Base-by-base conservation (phyloP, 345 rosid species). In the Dipteronia dyeriana region DNA sequence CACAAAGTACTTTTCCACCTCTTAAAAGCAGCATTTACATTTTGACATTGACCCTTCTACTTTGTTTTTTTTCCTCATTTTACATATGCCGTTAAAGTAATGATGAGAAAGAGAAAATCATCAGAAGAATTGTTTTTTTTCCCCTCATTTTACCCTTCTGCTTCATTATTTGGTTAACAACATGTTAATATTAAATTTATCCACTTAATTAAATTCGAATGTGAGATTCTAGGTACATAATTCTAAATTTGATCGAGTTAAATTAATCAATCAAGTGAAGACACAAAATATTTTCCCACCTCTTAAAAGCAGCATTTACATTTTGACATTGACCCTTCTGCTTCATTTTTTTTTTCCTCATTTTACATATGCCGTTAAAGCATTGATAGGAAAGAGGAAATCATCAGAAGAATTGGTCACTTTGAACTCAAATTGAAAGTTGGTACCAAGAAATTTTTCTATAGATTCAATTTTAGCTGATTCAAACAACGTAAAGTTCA, bases 401-500 rank as follows among this genome's bases (percentile, higher is more conserved):
- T 31, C 5, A 43, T 5, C 6, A 20, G 31, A 41, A 43, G 51
- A 41, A 43, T 10, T 62, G 2, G 17, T 26, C 38, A 62, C 5
- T 62, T 62, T 26, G 39, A 25, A 63, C 3, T 26, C 34, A 14
- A 53, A 71, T 71, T 60, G 25, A 22, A 59, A 5, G 49, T 23
- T 59, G 20, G 16, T 34, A 59, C 22, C 43, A 41, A 23, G 10
- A 3, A 49, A 31, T n/a, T 12, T 69, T 3, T 64, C 19, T 51
- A 19, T 62, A 22, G 1, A 29, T 34, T 71, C 72, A 77, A 70
- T 69, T 17, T 69, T 34, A 45, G 47, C 39, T 66, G 31, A 64
- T 7, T 34, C 12, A 75, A 66, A 76, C 60, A 74, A 23, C 69
- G 76, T 67, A 34, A 47, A 64, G 64, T 63, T 83, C 80, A 85